Conservation (phyloP, 768 basidiomycete genomes). For the Cystofilobasidium capitatum region DNA sequence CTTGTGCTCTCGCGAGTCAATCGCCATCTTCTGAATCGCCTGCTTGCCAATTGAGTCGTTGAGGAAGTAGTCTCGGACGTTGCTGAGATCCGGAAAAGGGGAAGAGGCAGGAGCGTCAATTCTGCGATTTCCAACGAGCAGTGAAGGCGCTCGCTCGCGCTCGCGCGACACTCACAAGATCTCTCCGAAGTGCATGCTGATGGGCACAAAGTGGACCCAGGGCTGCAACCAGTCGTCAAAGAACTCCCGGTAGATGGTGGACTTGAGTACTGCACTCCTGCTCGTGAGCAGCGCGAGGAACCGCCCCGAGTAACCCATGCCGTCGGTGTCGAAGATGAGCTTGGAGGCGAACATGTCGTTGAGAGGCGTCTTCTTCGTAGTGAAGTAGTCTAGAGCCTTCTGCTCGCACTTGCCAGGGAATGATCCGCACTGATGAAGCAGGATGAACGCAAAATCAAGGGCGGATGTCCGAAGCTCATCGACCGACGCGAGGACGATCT, state of each 20-base stretch:
- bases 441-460: constrained; percentile 1
- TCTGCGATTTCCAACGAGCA: background rate
- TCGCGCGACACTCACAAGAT: constrained; percentile 1
- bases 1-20: background rate
- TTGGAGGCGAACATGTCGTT: constrained; percentile 6
- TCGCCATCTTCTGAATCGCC: constrained; percentile 1
- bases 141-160: background rate
- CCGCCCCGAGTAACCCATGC: constrained; percentile 22
- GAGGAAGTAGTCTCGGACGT: constrained; percentile 18
- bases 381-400: constrained; percentile 4
- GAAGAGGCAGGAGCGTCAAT: too few relatives aligned
- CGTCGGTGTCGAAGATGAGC: constrained; percentile 15
- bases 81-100: background rate
- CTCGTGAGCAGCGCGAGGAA: constrained; percentile 18
- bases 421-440: constrained; percentile 6
- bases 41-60: background rate
- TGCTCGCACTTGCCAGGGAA: constrained; percentile 13
- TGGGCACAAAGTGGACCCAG: constrained; percentile 15
- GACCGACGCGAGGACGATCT: background rate
- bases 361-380: constrained; percentile 2
- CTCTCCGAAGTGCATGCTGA: constrained; percentile 16
- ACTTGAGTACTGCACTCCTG: constrained; percentile 9
- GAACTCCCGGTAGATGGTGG: constrained; percentile 13
- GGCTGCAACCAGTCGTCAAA: constrained; percentile 15
- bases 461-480: constrained; percentile 1